phyloP scores from a whole-genome alignment of 2,329 filamentous ascomycete genomes.

The Aureobasidium lini region DNA sequence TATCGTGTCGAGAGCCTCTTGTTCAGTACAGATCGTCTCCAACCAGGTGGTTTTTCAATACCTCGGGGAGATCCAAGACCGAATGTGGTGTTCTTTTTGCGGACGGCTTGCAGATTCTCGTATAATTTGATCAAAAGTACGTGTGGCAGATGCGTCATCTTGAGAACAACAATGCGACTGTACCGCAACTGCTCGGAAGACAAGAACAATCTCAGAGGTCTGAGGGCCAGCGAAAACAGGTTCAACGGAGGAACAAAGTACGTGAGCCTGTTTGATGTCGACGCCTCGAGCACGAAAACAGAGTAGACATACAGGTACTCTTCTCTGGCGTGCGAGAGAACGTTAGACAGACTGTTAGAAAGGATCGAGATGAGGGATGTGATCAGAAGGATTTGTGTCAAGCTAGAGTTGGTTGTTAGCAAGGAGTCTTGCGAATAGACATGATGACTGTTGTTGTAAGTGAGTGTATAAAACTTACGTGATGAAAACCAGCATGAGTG shows the following conservation, averaged over 20 bases:
- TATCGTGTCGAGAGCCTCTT: constrained; percentile 21
- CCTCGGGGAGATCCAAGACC: constrained; percentile 1
- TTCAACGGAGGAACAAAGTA: constrained; percentile 51
- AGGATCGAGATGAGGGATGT: constrained; percentile 72
- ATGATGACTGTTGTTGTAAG: neutral
- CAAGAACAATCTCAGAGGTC: constrained; percentile 63
- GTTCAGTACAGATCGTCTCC: constrained; percentile 12
- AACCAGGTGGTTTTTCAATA: constrained; percentile 9
- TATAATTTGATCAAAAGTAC: constrained; percentile 63
- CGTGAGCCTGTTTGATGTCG: constrained; percentile 40
- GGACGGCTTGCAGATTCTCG: constrained; percentile 36
- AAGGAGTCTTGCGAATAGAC: neutral
- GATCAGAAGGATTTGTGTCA: constrained; percentile 72
- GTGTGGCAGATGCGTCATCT: constrained; percentile 57
- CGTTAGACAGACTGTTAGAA: constrained; percentile 63
- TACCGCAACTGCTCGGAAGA: constrained; percentile 57
- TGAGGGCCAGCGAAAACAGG: constrained; percentile 63
- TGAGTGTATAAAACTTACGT: constrained; percentile 24
- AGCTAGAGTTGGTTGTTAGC: constrained; percentile 23
- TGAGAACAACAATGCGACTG: constrained; percentile 51
- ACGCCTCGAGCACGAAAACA: constrained; percentile 51
- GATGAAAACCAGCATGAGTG: constrained; percentile 62
- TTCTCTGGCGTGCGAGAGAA: constrained; percentile 57
- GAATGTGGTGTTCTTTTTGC: neutral
- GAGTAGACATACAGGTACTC: constrained; percentile 75